phyloP scores from a whole-genome alignment of 495 filamentous ascomycete species.

The Podospora comata region DNA sequence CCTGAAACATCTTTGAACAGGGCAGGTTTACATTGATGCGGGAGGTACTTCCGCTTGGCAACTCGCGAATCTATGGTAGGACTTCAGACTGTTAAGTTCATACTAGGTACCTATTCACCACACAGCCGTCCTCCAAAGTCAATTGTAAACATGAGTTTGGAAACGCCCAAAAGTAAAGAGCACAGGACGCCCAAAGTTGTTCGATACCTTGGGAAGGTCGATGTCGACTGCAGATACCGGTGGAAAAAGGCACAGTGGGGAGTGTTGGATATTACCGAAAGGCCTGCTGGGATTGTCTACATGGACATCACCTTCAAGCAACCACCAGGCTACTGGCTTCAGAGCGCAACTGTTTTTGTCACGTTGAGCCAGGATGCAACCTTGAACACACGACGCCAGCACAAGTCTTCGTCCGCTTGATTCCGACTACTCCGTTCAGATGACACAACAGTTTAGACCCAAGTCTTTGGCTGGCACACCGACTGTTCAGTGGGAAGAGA shows the following conservation, averaged over 20 bases:
- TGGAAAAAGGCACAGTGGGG: conserved; percentile 12
- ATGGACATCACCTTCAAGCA: conserved; percentile 14
- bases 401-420: not conserved
- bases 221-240: conserved; percentile 7
- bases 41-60: no score
- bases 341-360: conserved; percentile 5
- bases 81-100: no score
- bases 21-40: no score
- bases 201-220: conserved; percentile 2
- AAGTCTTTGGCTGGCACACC: conserved; percentile 1
- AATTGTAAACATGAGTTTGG: no score
- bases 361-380: conserved; percentile 6
- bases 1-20: no score
- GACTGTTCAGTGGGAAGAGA: not conserved
- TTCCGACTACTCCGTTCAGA: conserved; percentile 7
- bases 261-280: not conserved
- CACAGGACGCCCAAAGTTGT: no score
- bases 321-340: conserved; percentile 8
- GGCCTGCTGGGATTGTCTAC: conserved; percentile 10
- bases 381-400: not conserved
- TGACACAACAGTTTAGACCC: conserved; percentile 10
- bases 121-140: no score
- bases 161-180: no score
- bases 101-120: no score
- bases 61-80: no score